These are phyloP conservation scores for Aspergillus nidulans DNA, from an alignment of 495 filamentous ascomycete species.

Conservation along the genomic window DNA sequence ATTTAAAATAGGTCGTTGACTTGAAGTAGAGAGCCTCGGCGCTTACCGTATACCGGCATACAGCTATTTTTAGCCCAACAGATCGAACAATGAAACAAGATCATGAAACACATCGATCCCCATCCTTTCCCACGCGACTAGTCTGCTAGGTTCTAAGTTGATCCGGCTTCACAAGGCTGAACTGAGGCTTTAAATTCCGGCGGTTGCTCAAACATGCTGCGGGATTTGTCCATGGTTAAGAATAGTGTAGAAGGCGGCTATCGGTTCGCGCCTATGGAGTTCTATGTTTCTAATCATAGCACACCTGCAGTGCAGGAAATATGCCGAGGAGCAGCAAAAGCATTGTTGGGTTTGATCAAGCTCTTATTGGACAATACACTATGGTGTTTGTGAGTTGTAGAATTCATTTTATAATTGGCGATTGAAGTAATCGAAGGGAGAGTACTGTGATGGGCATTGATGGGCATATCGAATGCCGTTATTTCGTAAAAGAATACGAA, in stretches of 20 bases:
- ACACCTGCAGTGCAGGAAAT: conserved; percentile 1
- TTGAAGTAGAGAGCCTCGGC: neutral
- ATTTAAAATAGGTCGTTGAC: neutral
- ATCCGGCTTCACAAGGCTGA: neutral
- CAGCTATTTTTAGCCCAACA: neutral
- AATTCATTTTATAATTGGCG: too few species aligned
- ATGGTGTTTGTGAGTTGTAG: neutral
- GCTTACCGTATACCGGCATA: neutral
- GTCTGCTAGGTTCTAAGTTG: neutral
- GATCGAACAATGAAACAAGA: neutral
- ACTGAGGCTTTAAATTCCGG: neutral
- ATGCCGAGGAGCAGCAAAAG: neutral
- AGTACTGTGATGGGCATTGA: too few species aligned
- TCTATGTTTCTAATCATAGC: conserved; percentile 3
- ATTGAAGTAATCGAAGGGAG: neutral
- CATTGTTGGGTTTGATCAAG: neutral
- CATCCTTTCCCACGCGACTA: neutral
- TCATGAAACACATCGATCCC: conserved; percentile 1
- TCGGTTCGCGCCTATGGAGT: conserved; percentile 1
- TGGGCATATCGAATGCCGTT: too few species aligned
- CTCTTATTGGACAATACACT: neutral
- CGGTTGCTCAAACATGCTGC: conserved; percentile 1
- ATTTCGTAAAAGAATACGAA: too few species aligned
- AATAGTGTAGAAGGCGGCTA: conserved; percentile 2
- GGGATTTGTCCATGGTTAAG: neutral